Conservation (phyloP, 148 eudicot genomes). For the Oxyria digyna region DNA sequence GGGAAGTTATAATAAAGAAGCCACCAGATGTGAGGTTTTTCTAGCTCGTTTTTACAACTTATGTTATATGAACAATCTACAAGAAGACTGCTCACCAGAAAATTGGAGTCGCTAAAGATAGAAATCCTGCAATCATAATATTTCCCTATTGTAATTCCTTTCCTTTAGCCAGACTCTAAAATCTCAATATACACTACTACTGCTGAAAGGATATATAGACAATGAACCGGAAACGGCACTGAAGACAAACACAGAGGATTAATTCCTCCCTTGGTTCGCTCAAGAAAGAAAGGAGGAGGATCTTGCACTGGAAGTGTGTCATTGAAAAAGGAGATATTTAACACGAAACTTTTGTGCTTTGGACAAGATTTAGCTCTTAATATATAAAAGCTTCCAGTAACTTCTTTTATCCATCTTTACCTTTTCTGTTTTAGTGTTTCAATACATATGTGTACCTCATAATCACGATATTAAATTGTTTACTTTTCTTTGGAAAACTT, state of each 20-base stretch:
- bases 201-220: neutral
- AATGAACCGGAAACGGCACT: neutral
- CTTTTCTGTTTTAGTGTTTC: neutral
- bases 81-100: neutral
- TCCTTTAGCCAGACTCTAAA: neutral
- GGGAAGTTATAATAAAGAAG: too few species aligned
- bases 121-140: neutral
- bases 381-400: neutral
- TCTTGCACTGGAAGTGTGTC: neutral
- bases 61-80: neutral
- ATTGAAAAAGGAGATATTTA: neutral
- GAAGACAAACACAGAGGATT: neutral
- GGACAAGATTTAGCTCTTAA: neutral
- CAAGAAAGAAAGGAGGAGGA: neutral
- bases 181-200: neutral
- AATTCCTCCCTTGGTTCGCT: neutral
- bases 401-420: neutral
- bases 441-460: neutral
- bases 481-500: neutral
- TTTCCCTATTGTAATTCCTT: neutral
- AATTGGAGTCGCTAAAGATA: neutral
- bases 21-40: too few species aligned
- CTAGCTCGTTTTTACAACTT: too few species aligned
- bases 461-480: neutral
- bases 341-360: neutral